Evolutionary conservation across 2,329 filamentous ascomycete species (phyloP).

Genomic region (Fusarium circinatum): DNA sequence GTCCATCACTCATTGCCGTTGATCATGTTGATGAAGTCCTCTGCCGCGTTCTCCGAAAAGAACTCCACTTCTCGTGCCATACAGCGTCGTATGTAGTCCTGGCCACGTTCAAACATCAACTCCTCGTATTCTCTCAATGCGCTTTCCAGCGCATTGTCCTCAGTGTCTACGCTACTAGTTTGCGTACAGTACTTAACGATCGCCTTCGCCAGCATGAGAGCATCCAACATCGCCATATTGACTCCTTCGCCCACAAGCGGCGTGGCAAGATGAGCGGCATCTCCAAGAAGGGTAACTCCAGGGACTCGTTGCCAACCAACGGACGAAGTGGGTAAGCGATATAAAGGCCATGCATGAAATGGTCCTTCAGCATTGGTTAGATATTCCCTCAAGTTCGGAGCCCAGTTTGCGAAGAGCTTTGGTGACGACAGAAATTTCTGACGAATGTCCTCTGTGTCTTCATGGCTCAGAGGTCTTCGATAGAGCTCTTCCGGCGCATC

Average conservation of each 20-base stretch:
- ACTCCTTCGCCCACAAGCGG: constrained; percentile 64
- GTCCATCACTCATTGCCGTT: background rate
- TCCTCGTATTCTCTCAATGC: background rate
- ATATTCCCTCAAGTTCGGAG: constrained; percentile 41
- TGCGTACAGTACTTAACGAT: constrained; percentile 36
- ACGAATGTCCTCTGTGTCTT: background rate
- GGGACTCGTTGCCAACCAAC: constrained; percentile 51
- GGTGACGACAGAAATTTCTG: constrained; percentile 34
- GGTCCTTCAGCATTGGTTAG: constrained; percentile 30
- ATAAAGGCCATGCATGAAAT: constrained; percentile 40
- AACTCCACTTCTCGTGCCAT: background rate
- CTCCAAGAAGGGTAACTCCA: constrained; percentile 62
- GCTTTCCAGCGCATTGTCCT: fast-evolving
- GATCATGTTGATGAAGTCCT: background rate
- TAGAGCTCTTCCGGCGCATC: background rate
- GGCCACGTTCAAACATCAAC: background rate
- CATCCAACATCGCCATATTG: constrained; percentile 63
- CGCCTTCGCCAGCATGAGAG: constrained; percentile 53
- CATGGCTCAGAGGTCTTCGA: background rate
- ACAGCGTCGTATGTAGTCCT: background rate
- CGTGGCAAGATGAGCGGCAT: constrained; percentile 65
- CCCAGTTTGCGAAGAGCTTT: constrained; percentile 43
- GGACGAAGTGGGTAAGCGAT: constrained; percentile 56
- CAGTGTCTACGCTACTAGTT: fast-evolving
- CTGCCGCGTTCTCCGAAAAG: background rate